Conservation (phyloP, 2,329 filamentous ascomycete genomes). For the Chaetomium olivaceum region DNA sequence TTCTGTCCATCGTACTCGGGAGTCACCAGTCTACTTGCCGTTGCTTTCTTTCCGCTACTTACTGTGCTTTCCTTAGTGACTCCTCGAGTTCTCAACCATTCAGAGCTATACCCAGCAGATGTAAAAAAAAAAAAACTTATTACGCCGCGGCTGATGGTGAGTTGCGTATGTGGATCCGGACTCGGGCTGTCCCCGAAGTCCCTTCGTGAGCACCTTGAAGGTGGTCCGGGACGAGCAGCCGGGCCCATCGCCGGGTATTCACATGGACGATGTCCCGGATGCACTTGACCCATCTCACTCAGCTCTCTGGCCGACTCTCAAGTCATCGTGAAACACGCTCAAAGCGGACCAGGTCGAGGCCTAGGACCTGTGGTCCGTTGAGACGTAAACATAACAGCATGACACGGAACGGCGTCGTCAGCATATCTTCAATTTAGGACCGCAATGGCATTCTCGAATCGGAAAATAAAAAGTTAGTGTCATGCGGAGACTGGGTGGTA, state of each 20-base stretch:
- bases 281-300: background rate
- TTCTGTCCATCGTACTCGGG: background rate
- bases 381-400: background rate
- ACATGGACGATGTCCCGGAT: background rate
- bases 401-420: background rate
- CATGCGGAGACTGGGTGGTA: background rate
- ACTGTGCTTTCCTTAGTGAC: background rate
- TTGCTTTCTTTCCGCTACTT: background rate
- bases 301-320: background rate
- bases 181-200: background rate
- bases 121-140: no score
- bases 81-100: background rate
- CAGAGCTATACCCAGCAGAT: background rate
- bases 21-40: background rate
- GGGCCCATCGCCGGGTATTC: background rate
- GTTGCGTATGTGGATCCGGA: background rate
- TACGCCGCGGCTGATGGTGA: background rate
- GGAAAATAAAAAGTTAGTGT: background rate
- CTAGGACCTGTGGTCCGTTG: background rate
- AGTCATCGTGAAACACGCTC: background rate
- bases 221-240: background rate
- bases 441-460: background rate
- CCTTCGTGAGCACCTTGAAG: background rate
- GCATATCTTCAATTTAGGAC: background rate
- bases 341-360: background rate